These are phyloP conservation scores for Hygrocybe punicea DNA, from an alignment of 768 basidiomycete species.

Conservation along the genomic window DNA sequence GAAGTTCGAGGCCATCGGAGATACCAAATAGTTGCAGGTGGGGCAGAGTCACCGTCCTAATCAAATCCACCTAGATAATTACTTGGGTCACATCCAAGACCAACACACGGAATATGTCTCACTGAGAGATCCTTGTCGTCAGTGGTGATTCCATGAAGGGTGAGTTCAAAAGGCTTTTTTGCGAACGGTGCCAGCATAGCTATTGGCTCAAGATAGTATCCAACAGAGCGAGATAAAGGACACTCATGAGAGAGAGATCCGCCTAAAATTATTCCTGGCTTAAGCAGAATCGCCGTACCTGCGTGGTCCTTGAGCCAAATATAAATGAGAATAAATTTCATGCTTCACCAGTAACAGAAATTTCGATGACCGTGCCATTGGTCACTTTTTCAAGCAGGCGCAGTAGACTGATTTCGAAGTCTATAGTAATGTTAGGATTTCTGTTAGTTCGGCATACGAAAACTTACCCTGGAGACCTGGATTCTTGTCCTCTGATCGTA, in stretches of 20 bases:
- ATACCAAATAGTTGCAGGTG: constrained; percentile 89
- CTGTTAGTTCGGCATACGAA: not conserved
- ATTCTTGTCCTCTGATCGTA: constrained; percentile 88
- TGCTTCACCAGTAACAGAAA: constrained; percentile 81
- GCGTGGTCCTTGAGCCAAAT: constrained; percentile 3
- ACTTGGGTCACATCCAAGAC: not conserved
- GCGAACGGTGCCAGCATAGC: constrained; percentile 90
- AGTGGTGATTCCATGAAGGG: constrained; percentile 85
- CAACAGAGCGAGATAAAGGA: constrained; percentile 81
- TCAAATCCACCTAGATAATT: constrained; percentile 69
- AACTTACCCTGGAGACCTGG: constrained; percentile 85
- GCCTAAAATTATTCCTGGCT: constrained; percentile 88
- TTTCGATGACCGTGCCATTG: constrained; percentile 93
- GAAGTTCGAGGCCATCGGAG: constrained; percentile 84
- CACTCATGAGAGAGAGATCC: constrained; percentile 83
- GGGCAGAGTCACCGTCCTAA: constrained; percentile 86
- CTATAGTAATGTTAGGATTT: constrained; percentile 36
- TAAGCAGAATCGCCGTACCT: constrained; percentile 91
- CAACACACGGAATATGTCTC: constrained; percentile 18
- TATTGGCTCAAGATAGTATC: constrained; percentile 91
- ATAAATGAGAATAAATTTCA: not conserved
- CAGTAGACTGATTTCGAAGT: constrained; percentile 89
- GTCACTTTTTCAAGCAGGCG: constrained; percentile 86
- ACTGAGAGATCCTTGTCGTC: constrained; percentile 92
- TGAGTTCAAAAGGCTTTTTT: constrained; percentile 80